Base-by-base conservation (phyloP, 352 stramenopile genomes). In the Phytophthora tubulina region DNA sequence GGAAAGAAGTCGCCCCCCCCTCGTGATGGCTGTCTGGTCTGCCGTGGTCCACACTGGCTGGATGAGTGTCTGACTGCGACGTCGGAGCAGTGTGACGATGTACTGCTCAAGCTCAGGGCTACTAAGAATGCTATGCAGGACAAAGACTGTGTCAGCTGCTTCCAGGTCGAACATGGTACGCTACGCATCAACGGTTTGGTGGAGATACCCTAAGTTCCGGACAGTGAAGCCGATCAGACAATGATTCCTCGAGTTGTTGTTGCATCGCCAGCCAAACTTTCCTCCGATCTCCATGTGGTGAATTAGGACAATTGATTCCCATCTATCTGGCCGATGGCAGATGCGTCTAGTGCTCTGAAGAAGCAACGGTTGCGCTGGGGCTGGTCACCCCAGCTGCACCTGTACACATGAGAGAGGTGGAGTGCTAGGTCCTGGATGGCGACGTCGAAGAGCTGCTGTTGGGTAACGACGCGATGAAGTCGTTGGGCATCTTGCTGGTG, bases 381-480 rank as follows among this genome's bases (percentile, higher is more conserved):
- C 45, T 51, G 3, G 45, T 51, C 7, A 51, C 21, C 3, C 13
- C 9, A 27, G 41, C 41, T 27, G 41, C 10, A 48, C 45, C 45
- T 33, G n/a, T 51, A 9, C 45, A 33, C 17, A 32, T 51, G n/a
- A 9, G 21, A 33, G 45, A 51, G 3, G 45, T 13, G 21, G 17
- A 33, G 45, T 51, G 45, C 8, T 17, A 35, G 1, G 45, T 33
- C 2, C 5, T 51, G 17, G 13, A 38, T 6, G 39, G 21, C 3
- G 31, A 38, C 15, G 59, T 59, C 11, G 59, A 67, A n/a, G 48
- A 59, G 14, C 49, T 54, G 33, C 32, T 67, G 6, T 32, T 67
- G 6, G 59, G 48, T 6, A 41, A 67, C n/a, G 17, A 45, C 15
- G 5, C 38, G 6, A 42, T 67, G 30, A 53, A 50, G 21, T 52